Base-by-base conservation (phyloP, 164 flowering plant species). In the Umbilicus rupestris region DNA sequence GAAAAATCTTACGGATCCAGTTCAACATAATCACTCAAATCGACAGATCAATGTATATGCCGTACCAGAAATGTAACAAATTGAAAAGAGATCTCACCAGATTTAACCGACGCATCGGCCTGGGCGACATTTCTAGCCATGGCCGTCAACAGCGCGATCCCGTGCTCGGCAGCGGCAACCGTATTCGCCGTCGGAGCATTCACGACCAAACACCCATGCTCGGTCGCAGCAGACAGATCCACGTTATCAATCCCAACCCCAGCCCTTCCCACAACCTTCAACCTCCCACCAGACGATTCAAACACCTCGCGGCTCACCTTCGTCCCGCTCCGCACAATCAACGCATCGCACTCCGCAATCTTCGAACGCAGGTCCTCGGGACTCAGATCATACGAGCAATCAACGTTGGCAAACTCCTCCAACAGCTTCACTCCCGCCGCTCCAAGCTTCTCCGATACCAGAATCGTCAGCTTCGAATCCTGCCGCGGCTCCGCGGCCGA, bases 131-230 rank as follows among this genome's bases (percentile, higher is more conserved):
- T 90, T 17, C 97, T 57, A 0, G 97, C 96, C 98, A 93, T 88
- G 45, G 86, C 71, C 3, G 87, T 74, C 7, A 93, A 75, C 69
- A 93, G 75, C 10, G 98, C 96, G 44, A 93, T 89, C n/a, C 88
- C 95, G 49, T 93, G 98, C 75, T 93, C 98, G 0, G 97, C 97
- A 0, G 97, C 97, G 0, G 98, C 97, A 5, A 93, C 75, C 15
- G 98, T 93, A 68, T 93, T 93, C 2, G 97, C 98, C 4, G 96
- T 90, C 8, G 97, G 98, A 3, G 97, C 98, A 73, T 90, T 93
- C 3, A 93, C 98, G 7, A 93, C 97, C 10, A 93, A 75, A 47
- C 97, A 86, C 0, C 98, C 98, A 49, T 66, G 76, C 74, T 93
- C 98, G 3, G 97, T 93, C 3, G 98, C 98, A 5, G 97, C 97